phyloP scores from a whole-genome alignment of 164 flowering plant genomes.

The Brasenia schreberi region DNA sequence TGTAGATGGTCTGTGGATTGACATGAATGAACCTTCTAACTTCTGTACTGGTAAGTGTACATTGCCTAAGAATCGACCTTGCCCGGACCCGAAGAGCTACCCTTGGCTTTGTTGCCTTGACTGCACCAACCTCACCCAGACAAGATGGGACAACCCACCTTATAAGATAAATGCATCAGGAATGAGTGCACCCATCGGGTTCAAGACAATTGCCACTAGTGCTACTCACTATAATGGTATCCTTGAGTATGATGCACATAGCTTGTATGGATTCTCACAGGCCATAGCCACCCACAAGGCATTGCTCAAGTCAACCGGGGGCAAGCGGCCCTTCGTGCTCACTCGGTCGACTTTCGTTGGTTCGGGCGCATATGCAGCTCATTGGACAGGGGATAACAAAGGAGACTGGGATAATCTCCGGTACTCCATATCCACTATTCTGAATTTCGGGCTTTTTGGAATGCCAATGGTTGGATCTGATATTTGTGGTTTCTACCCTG shows the following conservation, averaged over 20 bases:
- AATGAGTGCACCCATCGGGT: slow-evolving; percentile 31
- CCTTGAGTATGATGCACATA: slow-evolving; percentile 65
- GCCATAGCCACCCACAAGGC: slow-evolving; percentile 55
- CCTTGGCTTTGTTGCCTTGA: slow-evolving; percentile 64
- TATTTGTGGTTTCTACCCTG: slow-evolving; percentile 65
- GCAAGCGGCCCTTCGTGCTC: slow-evolving; percentile 54
- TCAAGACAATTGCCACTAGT: slow-evolving; percentile 58
- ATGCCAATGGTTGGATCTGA: slow-evolving; percentile 83
- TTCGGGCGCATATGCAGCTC: slow-evolving; percentile 66
- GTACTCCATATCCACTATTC: slow-evolving; percentile 49
- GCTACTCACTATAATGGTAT: slow-evolving; percentile 60
- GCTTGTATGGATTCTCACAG: slow-evolving; percentile 55
- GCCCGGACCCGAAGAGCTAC: slow-evolving; percentile 45
- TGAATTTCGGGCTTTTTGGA: slow-evolving; percentile 73
- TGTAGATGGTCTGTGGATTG: slow-evolving; percentile 79
- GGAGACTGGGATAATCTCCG: slow-evolving; percentile 57
- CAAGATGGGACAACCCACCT: slow-evolving; percentile 72
- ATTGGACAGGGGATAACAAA: slow-evolving; percentile 75
- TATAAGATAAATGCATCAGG: slow-evolving; percentile 72
- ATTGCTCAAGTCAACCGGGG: slow-evolving; percentile 28
- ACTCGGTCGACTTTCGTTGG: slow-evolving; percentile 66
- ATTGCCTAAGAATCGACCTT: slow-evolving; percentile 32
- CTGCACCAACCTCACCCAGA: slow-evolving; percentile 46
- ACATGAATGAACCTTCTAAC: slow-evolving; percentile 76
- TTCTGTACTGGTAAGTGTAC: slow-evolving; percentile 47